Conservation (phyloP, 495 filamentous ascomycete genomes). For the Poronia punctata region DNA sequence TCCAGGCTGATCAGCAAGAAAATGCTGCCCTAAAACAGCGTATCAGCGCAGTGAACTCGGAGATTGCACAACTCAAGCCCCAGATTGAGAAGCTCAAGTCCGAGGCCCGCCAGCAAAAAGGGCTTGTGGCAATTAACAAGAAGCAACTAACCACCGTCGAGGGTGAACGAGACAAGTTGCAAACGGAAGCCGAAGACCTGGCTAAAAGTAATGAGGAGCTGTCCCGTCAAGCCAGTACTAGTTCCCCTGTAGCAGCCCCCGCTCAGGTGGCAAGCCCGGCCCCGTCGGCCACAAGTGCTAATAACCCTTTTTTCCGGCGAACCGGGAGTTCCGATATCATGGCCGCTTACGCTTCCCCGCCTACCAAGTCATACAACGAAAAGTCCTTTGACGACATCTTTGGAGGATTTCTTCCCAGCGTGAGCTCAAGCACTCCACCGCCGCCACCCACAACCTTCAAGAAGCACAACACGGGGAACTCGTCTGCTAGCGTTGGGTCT, state of each 20-base stretch:
- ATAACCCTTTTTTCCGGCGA: conserved; percentile 85
- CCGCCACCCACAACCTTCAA: conserved; percentile 59
- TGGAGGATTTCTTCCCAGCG: conserved; percentile 51
- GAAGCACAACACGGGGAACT: conserved; percentile 49
- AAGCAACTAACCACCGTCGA: conserved; percentile 91
- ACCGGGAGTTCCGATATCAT: conserved; percentile 62
- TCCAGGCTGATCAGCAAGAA: conserved; percentile 84
- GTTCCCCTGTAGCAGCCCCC: conserved; percentile 27
- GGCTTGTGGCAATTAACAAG: conserved; percentile 92
- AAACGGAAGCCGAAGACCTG: conserved; percentile 65
- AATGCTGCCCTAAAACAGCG: conserved; percentile 80
- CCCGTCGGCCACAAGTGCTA: conserved; percentile 66
- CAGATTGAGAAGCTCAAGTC: conserved; percentile 84
- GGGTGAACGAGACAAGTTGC: conserved; percentile 75
- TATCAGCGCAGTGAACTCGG: conserved; percentile 72
- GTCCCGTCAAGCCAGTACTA: conserved; percentile 35
- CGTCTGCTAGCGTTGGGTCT: conserved; percentile 43
- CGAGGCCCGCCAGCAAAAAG: conserved; percentile 89
- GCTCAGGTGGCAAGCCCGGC: conserved; percentile 55
- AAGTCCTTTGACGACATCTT: conserved; percentile 86
- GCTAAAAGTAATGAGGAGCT: conserved; percentile 55
- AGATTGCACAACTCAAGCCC: conserved; percentile 75
- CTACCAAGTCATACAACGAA: conserved; percentile 45
- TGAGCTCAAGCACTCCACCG: conserved; percentile 45
- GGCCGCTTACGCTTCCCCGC: conserved; percentile 39